Base-by-base conservation (phyloP, 164 flowering plant species). In the Vitis labrusca region DNA sequence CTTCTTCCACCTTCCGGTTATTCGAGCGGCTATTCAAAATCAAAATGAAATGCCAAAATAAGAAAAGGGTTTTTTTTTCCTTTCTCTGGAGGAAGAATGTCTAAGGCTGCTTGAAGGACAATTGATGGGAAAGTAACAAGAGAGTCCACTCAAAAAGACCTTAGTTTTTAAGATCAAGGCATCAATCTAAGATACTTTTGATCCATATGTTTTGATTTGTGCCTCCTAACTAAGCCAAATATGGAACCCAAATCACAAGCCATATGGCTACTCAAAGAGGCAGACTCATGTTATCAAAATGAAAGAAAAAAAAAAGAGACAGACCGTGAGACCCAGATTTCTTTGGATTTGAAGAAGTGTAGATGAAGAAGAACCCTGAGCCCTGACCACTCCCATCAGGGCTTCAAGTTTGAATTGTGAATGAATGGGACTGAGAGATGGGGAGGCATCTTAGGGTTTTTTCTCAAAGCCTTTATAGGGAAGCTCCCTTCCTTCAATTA, bases 171-270 rank as follows among this genome's bases (percentile, higher is more conserved):
- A 59, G 61, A 59, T 17, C 61, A n/a, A 59, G 23, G 44, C 44
- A 37, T 37, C 44, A 0, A 37, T 37, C 7, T 59, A 14, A 23
- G 27, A 17, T n/a, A 59, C 23, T 59, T 17, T 57, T 2, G 74
- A 12, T 55, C 32, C 11, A 16, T 54, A 37, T 37, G 5, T 37
- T 37, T 77, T 55, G 37, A 58, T 78, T 2, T 78, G 49, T 61
- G 81, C 81, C 81, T 65, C 76, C 57, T 71, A 78, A 78, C 81
- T 78, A 78, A 74, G 74, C 81, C 81, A 61, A 11, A 54, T 68
- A 61, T 55, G 74, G 66, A 59, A 65, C 16, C 62, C 17, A 7
- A 48, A 3, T 51, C 9, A 37, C 44, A 15, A 59, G 71, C 68
- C 75, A 76, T 65, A 65, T 6, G 79, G 73, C 79, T 76, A 76